These are phyloP conservation scores for Oehlia diaphana DNA, from an alignment of 192 early-diverging fungal species.

Conservation along the genomic window DNA sequence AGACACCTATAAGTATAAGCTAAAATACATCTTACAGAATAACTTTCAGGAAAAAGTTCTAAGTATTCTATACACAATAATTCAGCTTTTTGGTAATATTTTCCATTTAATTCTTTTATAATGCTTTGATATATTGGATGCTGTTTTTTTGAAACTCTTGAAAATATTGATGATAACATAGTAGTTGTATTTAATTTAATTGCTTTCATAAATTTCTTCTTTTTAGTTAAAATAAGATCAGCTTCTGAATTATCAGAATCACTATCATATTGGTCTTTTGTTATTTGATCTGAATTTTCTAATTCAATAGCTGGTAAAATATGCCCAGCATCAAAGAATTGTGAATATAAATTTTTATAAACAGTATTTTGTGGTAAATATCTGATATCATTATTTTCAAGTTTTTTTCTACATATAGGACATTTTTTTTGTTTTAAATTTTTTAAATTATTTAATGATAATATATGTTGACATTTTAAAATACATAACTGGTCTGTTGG, in stretches of 20 bases:
- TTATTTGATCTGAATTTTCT: not conserved
- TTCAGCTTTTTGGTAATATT: not conserved
- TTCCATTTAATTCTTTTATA: not conserved
- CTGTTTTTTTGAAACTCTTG: not conserved
- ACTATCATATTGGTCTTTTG: no score
- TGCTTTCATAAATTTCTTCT: not conserved
- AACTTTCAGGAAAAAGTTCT: not conserved
- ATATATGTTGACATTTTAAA: not conserved
- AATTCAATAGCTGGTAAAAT: not conserved
- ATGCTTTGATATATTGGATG: not conserved
- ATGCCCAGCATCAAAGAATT: not conserved
- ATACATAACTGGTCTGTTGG: not conserved
- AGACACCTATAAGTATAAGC: not conserved
- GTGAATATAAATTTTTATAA: not conserved
- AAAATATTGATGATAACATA: not conserved
- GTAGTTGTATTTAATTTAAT: not conserved
- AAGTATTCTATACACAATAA: not conserved
- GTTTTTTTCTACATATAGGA: not conserved
- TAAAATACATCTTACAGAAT: not conserved
- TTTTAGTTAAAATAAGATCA: not conserved
- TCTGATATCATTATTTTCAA: not conserved
- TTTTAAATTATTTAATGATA: not conserved
- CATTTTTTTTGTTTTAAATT: not conserved
- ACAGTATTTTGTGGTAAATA: not conserved
- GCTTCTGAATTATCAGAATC: not conserved